phyloP scores from a whole-genome alignment of 148 eudicot species.

The Fallopia convolvulus region DNA sequence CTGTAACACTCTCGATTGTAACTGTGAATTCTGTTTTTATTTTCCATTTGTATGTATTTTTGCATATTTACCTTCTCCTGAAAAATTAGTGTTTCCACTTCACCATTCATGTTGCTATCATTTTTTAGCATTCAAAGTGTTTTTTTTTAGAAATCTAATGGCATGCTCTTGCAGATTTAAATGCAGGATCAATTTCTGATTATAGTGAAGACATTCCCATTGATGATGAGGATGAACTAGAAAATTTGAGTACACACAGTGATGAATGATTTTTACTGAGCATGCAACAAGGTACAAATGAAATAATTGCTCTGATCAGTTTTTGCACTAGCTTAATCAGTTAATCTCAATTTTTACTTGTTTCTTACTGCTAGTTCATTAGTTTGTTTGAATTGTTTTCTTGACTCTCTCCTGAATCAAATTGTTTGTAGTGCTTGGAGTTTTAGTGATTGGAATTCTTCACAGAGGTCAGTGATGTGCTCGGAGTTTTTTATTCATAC shows the following conservation, averaged over 20 bases:
- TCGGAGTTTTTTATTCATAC: not conserved
- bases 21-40: not conserved
- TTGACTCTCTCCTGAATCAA: not conserved
- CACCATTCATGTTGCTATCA: not conserved
- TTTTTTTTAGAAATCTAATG: not conserved
- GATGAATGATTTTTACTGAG: slow-evolving; percentile 15
- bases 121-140: too few species aligned
- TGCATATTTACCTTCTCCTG: not conserved
- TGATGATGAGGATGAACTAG: slow-evolving; percentile 72
- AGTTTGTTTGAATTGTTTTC: not conserved
- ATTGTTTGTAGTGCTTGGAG: not conserved
- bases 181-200: slow-evolving; percentile 30
- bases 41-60: not conserved
- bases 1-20: too few species aligned
- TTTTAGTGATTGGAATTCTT: not conserved
- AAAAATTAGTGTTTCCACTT: not conserved
- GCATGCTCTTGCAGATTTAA: not conserved
- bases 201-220: slow-evolving; percentile 55
- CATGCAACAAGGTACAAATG: not conserved
- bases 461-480: not conserved
- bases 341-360: not conserved
- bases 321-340: not conserved
- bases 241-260: slow-evolving; percentile 33
- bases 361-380: not conserved
- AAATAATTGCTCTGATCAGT: not conserved